These are phyloP conservation scores for Ogataea methylovora DNA, from an alignment of 805 yeast genomes.

Conservation along the genomic window DNA sequence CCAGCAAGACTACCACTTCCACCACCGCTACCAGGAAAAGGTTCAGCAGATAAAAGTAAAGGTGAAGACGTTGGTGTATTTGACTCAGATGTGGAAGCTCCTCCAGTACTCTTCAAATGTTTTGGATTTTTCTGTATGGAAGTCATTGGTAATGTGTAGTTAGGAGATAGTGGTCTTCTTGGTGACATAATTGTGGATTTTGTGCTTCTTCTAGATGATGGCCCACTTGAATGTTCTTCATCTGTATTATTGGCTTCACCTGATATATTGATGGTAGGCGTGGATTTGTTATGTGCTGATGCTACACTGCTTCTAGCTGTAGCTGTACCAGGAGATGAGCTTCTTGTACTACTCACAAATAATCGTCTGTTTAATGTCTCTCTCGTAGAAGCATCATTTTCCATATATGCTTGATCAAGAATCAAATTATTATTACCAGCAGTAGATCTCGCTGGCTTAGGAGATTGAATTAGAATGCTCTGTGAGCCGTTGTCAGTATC, in stretches of 20 bases:
- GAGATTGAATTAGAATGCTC: constrained; percentile 10
- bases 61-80: constrained; percentile 55
- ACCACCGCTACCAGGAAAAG: neutral
- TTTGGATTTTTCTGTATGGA: constrained; percentile 49
- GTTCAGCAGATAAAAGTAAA: constrained; percentile 40
- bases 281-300: constrained; percentile 15
- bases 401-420: constrained; percentile 16
- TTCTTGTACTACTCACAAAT: constrained; percentile 5
- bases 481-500: constrained; percentile 13
- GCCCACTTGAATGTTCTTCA: neutral
- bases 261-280: constrained; percentile 20
- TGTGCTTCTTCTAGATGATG: neutral
- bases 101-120: constrained; percentile 4
- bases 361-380: neutral
- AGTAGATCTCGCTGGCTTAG: constrained; percentile 9
- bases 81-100: constrained; percentile 13
- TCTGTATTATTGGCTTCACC: constrained; percentile 7
- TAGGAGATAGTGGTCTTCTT: constrained; percentile 50
- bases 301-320: constrained; percentile 12
- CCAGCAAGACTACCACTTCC: constrained; percentile 4
- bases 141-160: constrained; percentile 47
- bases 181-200: constrained; percentile 33
- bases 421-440: constrained; percentile 7
- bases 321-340: constrained; percentile 14
- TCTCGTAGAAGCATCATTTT: constrained; percentile 1